Conservation (phyloP, 2,329 filamentous ascomycete genomes). For the Fusarium newnesense region DNA sequence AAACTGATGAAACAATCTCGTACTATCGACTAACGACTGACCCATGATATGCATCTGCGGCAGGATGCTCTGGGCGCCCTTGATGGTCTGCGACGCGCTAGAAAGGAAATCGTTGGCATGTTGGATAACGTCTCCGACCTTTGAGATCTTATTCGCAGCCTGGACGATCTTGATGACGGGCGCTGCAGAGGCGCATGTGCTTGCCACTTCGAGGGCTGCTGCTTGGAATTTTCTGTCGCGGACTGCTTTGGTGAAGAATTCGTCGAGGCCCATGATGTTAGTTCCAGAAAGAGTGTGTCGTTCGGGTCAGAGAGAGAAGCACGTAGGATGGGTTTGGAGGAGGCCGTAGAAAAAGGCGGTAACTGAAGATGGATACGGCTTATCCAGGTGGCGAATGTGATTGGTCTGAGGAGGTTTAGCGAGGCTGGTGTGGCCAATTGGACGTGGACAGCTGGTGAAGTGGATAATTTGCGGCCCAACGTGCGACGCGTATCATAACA, state of each 20-base stretch:
- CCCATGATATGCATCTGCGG: conserved; percentile 50
- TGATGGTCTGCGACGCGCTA: conserved; percentile 38
- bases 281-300: not conserved
- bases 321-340: not conserved
- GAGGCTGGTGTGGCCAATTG: not conserved
- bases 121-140: conserved; percentile 39
- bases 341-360: conserved; percentile 28
- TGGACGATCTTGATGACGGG: conserved; percentile 41
- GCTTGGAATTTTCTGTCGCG: conserved; percentile 26
- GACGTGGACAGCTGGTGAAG: conserved; percentile 21
- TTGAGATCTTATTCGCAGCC: conserved; percentile 41
- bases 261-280: conserved; percentile 25
- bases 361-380: conserved; percentile 28
- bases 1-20: conserved; percentile 47
- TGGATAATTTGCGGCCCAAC: conserved; percentile 25
- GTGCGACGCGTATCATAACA: conserved; percentile 13
- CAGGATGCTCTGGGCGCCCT: conserved; percentile 39
- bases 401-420: not conserved
- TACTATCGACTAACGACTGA: conserved; percentile 48
- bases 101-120: conserved; percentile 39
- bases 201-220: conserved; percentile 27
- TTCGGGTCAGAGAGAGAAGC: not conserved
- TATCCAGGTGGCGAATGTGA: not conserved
- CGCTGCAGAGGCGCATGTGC: conserved; percentile 23
- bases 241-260: conserved; percentile 22